A percentile compares a stretch with the other conserved stretches of the same genome.
Evolutionary conservation across 2,329 filamentous ascomycete genomes (phyloP).

Genomic region (Alternaria hordeiaustralica): DNA sequence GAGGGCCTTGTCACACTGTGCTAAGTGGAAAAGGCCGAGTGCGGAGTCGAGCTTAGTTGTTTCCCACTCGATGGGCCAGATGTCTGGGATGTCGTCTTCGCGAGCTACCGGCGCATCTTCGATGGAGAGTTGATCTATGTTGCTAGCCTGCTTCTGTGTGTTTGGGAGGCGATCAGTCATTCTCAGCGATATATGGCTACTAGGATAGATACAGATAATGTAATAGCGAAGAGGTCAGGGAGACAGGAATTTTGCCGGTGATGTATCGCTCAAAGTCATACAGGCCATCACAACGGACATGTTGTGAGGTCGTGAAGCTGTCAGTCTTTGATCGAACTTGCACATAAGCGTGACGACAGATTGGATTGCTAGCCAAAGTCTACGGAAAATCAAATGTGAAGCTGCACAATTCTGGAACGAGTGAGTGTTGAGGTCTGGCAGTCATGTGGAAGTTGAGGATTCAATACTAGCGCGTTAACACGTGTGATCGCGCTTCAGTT

Average conservation of each 20-base stretch:
- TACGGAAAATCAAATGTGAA: neutral
- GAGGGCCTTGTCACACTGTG: neutral
- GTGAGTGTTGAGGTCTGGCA: neutral
- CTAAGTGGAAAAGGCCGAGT: neutral
- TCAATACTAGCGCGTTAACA: slow-evolving; percentile 4
- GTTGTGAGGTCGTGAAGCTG: neutral
- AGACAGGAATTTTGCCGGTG: neutral
- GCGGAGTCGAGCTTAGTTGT: neutral
- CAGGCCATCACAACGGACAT: neutral
- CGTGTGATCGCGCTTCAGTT: slow-evolving; percentile 18
- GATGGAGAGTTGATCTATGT: neutral
- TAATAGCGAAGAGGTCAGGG: neutral
- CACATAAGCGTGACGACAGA: neutral
- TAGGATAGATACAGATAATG: neutral
- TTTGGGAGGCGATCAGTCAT: neutral
- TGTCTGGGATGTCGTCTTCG: neutral
- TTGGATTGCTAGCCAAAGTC: neutral
- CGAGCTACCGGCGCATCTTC: neutral
- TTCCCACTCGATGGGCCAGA: neutral
- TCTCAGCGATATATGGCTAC: neutral
- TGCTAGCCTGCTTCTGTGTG: neutral
- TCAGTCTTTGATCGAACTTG: neutral
- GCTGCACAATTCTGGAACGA: neutral
- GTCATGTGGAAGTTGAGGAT: neutral
- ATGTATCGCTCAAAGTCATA: neutral